Evolutionary conservation across 306 rosid genomes (phyloP), one percentile per base, ranked within the genome.

Genomic region (Begonia masoniana): DNA sequence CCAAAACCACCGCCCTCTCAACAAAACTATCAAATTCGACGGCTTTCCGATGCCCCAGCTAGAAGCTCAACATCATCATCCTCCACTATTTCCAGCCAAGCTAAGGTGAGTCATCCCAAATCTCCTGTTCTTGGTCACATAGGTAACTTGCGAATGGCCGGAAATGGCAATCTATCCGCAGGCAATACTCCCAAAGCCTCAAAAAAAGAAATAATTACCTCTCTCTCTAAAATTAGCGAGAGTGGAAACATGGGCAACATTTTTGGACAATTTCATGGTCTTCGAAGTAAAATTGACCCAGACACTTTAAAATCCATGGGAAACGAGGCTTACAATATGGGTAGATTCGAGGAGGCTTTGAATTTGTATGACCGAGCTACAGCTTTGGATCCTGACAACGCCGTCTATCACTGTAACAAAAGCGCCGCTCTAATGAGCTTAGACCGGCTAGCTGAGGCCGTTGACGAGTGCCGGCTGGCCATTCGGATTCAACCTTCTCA

Each of bases 301-400:
- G 96, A 92, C 63, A 73, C 36, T 47, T 71, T 92, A 68, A 92
- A 92, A 65, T 61, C 67, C 6, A 66, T 77, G 89, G 99, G 99
- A 67, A 92, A 92, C 61, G 89, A 83, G 63, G 93, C 93, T 0
- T 82, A 83, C 64, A 92, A 76, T 50, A 70, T 63, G 52, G 82
- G 81, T 2, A 83, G 78, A 56, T 92, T 68, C 51, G 62, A 67
- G 16, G 93, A 83, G 50, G 99, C 99, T 54, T 51, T 92, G 80
- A 64, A 36, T 54, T 69, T 83, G 13, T 92, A 92, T 66, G 76
- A 92, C 35, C 42, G 65, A 50, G 99, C 99, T 10, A 92, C 87
- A 64, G 71, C 65, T 55, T 48, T 87, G 61, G 83, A 84, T 57
- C 77, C 95, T 1, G 79, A 65, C 15, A 87, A 76, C 62, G 87